These are phyloP conservation scores for Globisporangium alternatum DNA, from an alignment of 352 stramenopile species.

Conservation along the genomic window DNA sequence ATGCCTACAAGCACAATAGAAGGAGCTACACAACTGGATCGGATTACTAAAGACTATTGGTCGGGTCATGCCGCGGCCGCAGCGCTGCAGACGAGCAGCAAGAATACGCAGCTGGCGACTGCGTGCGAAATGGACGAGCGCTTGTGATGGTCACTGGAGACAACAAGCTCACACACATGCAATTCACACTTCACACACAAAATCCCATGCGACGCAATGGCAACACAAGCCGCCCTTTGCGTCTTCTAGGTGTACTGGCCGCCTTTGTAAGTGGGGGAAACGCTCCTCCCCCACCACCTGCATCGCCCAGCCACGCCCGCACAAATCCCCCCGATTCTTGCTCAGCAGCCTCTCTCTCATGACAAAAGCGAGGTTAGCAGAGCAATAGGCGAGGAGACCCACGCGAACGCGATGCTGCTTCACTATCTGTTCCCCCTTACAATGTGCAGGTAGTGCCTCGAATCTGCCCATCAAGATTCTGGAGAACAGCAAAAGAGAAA, in stretches of 20 bases:
- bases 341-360: not conserved
- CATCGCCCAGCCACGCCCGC: slow-evolving; percentile 23
- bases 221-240: not conserved
- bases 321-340: not conserved
- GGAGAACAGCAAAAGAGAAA: slow-evolving; percentile 44
- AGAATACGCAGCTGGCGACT: slow-evolving; percentile 10
- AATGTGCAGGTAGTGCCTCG: slow-evolving; percentile 78
- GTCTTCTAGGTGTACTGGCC: slow-evolving; percentile 40
- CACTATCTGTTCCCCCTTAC: slow-evolving; percentile 68
- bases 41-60: slow-evolving; percentile 81
- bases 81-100: slow-evolving; percentile 6
- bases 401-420: slow-evolving; percentile 14
- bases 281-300: slow-evolving; percentile 59
- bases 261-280: slow-evolving; percentile 69
- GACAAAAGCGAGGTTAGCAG: not conserved
- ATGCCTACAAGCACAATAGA: not conserved
- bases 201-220: not conserved
- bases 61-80: slow-evolving; percentile 32
- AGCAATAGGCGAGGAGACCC: not conserved
- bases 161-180: slow-evolving; percentile 17
- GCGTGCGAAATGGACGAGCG: slow-evolving; percentile 20
- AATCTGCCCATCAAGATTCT: slow-evolving; percentile 82
- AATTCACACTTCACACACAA: slow-evolving; percentile 1
- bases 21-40: slow-evolving; percentile 48
- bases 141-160: slow-evolving; percentile 24